These are phyloP conservation scores for Boletus subparvulus DNA, from an alignment of 768 basidiomycete genomes.

Conservation along the genomic window DNA sequence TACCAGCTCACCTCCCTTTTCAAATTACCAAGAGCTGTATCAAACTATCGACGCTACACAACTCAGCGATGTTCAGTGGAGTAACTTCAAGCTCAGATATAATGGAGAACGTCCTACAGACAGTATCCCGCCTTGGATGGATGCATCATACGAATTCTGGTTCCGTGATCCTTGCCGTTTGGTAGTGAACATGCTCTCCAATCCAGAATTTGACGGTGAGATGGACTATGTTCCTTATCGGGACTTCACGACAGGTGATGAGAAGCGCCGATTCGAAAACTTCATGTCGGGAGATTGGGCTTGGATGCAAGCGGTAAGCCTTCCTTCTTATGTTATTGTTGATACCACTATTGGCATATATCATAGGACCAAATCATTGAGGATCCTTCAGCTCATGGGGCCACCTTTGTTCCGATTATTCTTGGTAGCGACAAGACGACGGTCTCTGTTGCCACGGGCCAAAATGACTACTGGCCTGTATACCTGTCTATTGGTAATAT, in stretches of 20 bases:
- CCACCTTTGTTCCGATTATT: not conserved
- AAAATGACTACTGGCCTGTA: not conserved
- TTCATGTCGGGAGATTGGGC: not conserved
- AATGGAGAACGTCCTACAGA: not conserved
- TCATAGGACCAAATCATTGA: too few species aligned
- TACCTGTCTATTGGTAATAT: conserved; percentile 1
- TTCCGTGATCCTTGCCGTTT: not conserved
- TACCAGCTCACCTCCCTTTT: too few species aligned
- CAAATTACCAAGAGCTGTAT: too few species aligned
- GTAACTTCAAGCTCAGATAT: conserved; percentile 20
- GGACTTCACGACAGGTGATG: not conserved
- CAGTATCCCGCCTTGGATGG: not conserved
- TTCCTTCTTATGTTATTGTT: too few species aligned
- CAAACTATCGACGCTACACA: conserved; percentile 34
- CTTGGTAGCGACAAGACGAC: conserved; percentile 1
- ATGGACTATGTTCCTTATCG: not conserved
- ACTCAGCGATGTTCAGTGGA: conserved; percentile 39
- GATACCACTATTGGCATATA: too few species aligned
- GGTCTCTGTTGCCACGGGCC: not conserved
- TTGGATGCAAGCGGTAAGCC: not conserved
- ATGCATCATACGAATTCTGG: not conserved
- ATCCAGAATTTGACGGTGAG: not conserved
- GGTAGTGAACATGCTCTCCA: not conserved
- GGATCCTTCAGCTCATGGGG: not conserved
- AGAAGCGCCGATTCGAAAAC: not conserved